phyloP scores from a whole-genome alignment of 2,329 filamentous ascomycete genomes.

The Chrysoporthe austroafricana region DNA sequence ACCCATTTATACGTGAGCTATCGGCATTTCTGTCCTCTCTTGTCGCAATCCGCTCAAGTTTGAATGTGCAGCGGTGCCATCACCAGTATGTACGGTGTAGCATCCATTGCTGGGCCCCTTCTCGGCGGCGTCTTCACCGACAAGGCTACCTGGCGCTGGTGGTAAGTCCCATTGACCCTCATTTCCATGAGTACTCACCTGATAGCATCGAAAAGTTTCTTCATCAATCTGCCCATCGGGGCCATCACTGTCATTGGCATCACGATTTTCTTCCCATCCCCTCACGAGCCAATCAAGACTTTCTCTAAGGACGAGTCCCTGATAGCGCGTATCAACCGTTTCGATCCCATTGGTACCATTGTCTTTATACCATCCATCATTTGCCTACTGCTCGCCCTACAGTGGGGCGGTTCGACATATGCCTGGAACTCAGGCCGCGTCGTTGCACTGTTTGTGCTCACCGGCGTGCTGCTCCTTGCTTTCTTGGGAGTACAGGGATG shows the following conservation, averaged over 20 bases:
- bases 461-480: slow-evolving; percentile 37
- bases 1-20: slow-evolving; percentile 21
- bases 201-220: slow-evolving; percentile 28
- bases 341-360: slow-evolving; percentile 35
- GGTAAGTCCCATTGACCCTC: background rate
- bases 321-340: slow-evolving; percentile 30
- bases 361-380: slow-evolving; percentile 35
- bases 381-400: slow-evolving; percentile 51
- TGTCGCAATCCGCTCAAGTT: background rate
- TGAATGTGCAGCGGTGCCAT: slow-evolving; percentile 42
- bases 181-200: background rate
- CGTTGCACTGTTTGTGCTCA: slow-evolving; percentile 40
- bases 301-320: background rate
- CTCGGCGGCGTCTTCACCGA: slow-evolving; percentile 22
- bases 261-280: slow-evolving; percentile 33
- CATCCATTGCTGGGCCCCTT: slow-evolving; percentile 33
- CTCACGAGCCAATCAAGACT: slow-evolving; percentile 28
- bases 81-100: slow-evolving; percentile 48
- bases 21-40: background rate
- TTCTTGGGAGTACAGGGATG: slow-evolving; percentile 43
- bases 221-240: slow-evolving; percentile 35
- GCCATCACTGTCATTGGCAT: slow-evolving; percentile 26
- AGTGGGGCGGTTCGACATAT: slow-evolving; percentile 50
- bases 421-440: slow-evolving; percentile 43
- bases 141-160: slow-evolving; percentile 31